Percentiles rank a stretch among this genome's conserved stretches.
phyloP scores from a whole-genome alignment of 495 filamentous ascomycete genomes.

The Cudoniella acicularis region DNA sequence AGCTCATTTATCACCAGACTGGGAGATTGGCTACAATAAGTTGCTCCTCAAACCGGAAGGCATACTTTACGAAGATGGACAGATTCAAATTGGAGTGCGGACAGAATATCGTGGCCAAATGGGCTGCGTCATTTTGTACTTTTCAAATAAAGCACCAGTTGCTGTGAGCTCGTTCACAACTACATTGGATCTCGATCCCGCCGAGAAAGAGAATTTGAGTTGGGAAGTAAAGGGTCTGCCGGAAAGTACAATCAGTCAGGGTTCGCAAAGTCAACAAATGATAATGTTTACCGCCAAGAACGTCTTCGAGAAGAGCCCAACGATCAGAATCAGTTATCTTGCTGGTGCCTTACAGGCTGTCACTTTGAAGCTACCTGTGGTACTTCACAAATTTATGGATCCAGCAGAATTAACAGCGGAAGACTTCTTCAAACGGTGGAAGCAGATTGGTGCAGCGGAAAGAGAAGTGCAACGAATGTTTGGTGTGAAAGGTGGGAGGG shows the following conservation, averaged over 20 bases:
- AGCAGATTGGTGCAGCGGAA: slow-evolving; percentile 88
- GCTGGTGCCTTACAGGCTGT: slow-evolving; percentile 91
- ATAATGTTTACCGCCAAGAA: slow-evolving; percentile 86
- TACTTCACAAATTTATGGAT: slow-evolving; percentile 95
- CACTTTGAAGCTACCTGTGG: slow-evolving; percentile 84
- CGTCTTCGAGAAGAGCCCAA: slow-evolving; percentile 80
- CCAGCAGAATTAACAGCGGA: slow-evolving; percentile 75
- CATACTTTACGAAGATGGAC: slow-evolving; percentile 88
- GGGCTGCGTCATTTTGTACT: slow-evolving; percentile 93
- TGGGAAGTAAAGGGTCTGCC: slow-evolving; percentile 84
- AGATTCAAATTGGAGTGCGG: slow-evolving; percentile 88
- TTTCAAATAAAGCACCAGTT: slow-evolving; percentile 85
- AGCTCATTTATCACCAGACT: slow-evolving; percentile 88
- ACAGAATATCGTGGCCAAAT: slow-evolving; percentile 92
- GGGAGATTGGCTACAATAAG: slow-evolving; percentile 87
- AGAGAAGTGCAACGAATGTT: slow-evolving; percentile 87
- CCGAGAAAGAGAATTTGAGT: slow-evolving; percentile 63
- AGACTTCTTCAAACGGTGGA: slow-evolving; percentile 98
- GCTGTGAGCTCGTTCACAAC: slow-evolving; percentile 88
- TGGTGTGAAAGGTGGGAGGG: slow-evolving; percentile 46
- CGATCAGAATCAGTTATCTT: slow-evolving; percentile 89
- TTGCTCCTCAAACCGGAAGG: slow-evolving; percentile 78
- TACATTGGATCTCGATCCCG: slow-evolving; percentile 75
- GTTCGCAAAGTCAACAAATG: slow-evolving; percentile 84
- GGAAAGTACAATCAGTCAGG: slow-evolving; percentile 71